Percentiles rank a stretch among this genome's conserved stretches.
phyloP scores from a whole-genome alignment of 1,139 yeast genomes.

The Geotrichum carabidarum region DNA sequence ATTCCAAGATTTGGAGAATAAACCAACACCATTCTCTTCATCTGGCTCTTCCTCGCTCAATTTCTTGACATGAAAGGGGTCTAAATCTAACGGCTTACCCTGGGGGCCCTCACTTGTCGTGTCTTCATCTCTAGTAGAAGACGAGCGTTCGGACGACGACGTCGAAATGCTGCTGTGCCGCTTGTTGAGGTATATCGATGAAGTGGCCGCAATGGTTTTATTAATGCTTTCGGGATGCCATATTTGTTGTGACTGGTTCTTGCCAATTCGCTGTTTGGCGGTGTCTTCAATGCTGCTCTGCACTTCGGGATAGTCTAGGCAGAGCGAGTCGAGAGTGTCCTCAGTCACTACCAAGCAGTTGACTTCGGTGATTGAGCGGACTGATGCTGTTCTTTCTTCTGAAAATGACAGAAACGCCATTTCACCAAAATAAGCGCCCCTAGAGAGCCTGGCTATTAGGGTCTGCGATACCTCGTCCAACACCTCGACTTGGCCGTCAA shows the following conservation, averaged over 20 bases:
- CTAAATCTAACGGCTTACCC: slow-evolving; percentile 4
- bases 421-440: slow-evolving; percentile 71
- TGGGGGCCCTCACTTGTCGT: neutral
- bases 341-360: slow-evolving; percentile 58
- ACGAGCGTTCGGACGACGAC: slow-evolving; percentile 2
- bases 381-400: slow-evolving; percentile 53
- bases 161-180: slow-evolving; percentile 9
- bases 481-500: slow-evolving; percentile 68
- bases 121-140: neutral
- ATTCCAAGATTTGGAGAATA: slow-evolving; percentile 22
- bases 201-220: neutral
- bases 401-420: slow-evolving; percentile 59
- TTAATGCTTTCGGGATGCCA: slow-evolving; percentile 15
- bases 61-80: slow-evolving; percentile 7
- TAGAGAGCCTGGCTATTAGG: slow-evolving; percentile 52
- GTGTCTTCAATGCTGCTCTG: slow-evolving; percentile 56
- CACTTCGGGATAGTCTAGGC: slow-evolving; percentile 54
- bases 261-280: slow-evolving; percentile 54
- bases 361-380: slow-evolving; percentile 55
- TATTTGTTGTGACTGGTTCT: slow-evolving; percentile 40
- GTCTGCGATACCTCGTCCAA: slow-evolving; percentile 42
- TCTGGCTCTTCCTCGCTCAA: slow-evolving; percentile 7
- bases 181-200: slow-evolving; percentile 10
- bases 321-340: slow-evolving; percentile 48
- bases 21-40: slow-evolving; percentile 14